A percentile compares a stretch with the other conserved stretches of the same genome.
These are phyloP conservation scores for Cronartium quercuum DNA, from an alignment of 1,284 basidiomycete genomes.

Conservation along the genomic window DNA sequence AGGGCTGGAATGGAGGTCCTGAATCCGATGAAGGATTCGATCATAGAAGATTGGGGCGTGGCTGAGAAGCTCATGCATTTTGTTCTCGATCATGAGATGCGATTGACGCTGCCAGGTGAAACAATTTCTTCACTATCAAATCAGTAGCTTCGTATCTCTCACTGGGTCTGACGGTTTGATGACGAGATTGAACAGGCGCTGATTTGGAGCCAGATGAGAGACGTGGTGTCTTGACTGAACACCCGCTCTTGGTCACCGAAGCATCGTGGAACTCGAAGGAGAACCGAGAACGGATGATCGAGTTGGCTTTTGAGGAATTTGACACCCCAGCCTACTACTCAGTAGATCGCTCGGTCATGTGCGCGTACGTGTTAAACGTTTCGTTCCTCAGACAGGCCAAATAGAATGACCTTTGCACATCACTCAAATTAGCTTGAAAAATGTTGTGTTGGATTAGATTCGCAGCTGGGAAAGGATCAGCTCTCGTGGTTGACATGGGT, in stretches of 20 bases:
- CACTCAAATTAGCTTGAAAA: conserved; percentile 1
- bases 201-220: conserved; percentile 42
- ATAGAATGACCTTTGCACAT: not conserved
- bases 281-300: conserved; percentile 84
- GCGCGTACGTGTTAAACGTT: conserved; percentile 63
- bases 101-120: conserved; percentile 15
- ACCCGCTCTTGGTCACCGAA: conserved; percentile 89
- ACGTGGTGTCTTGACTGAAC: conserved; percentile 57
- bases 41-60: conserved; percentile 50
- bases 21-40: conserved; percentile 76
- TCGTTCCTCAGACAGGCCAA: not conserved
- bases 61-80: conserved; percentile 7
- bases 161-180: conserved; percentile 10
- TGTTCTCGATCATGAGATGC: conserved; percentile 29
- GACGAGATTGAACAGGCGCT: conserved; percentile 41
- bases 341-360: conserved; percentile 90
- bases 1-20: conserved; percentile 76
- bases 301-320: conserved; percentile 96
- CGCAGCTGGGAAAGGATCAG: conserved; percentile 90
- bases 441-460: conserved; percentile 57
- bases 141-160: not conserved
- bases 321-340: conserved; percentile 93
- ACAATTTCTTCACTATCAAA: not conserved
- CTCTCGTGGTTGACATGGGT: conserved; percentile 89
- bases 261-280: conserved; percentile 89